Percentiles rank a stretch among this genome's conserved stretches.
Evolutionary conservation across 768 basidiomycete genomes (phyloP).

Genomic region (Rhodotorula graminis): DNA sequence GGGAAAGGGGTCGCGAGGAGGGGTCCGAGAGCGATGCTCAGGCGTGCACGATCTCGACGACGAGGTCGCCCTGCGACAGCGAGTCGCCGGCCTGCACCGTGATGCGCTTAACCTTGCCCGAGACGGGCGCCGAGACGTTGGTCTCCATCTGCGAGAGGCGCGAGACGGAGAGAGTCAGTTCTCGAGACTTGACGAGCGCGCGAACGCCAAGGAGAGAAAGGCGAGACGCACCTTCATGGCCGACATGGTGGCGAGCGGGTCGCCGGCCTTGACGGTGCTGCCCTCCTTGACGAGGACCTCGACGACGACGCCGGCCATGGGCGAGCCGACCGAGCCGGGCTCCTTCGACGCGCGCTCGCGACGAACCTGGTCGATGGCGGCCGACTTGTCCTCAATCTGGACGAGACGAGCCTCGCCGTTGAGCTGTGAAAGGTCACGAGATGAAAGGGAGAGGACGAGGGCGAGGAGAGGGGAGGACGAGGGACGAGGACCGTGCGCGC

Average conservation of each 20-base stretch:
- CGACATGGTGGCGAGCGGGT: constrained; percentile 54
- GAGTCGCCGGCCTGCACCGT: constrained; percentile 89
- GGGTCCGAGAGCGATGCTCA: background rate
- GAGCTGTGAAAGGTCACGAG: constrained; percentile 30
- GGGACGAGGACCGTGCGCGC: background rate
- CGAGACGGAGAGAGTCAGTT: background rate
- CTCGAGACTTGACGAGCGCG: background rate
- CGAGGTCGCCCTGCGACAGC: constrained; percentile 35
- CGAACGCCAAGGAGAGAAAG: background rate
- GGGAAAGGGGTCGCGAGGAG: background rate
- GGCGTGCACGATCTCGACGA: constrained; percentile 26
- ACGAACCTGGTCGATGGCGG: constrained; percentile 88
- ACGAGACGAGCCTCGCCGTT: constrained; percentile 77
- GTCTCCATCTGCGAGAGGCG: constrained; percentile 73
- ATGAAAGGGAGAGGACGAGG: background rate
- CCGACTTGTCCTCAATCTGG: constrained; percentile 91
- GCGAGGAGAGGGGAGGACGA: background rate
- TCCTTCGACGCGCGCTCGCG: constrained; percentile 87
- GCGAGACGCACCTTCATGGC: constrained; percentile 9
- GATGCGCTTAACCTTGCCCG: constrained; percentile 91
- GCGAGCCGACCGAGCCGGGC: constrained; percentile 86
- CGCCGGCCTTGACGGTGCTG: constrained; percentile 95
- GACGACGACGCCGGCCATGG: constrained; percentile 73
- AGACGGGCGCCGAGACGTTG: constrained; percentile 90
- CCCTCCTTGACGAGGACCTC: constrained; percentile 98